Base-by-base conservation (phyloP, 768 basidiomycete genomes). In the Phaffia australis region DNA sequence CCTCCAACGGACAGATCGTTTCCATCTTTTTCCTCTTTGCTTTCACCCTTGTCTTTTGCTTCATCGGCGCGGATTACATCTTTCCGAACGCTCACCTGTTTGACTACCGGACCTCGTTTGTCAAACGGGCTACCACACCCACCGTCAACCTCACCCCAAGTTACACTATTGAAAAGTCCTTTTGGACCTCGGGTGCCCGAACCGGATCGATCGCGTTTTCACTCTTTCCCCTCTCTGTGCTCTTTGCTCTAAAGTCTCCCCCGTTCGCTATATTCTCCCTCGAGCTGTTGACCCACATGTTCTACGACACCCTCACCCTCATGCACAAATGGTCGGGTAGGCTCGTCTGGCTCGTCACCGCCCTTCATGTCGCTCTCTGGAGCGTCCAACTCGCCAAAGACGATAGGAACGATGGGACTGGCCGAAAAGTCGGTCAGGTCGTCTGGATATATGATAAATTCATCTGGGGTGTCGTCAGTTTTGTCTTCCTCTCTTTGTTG, bases 201-300 rank as follows among this genome's bases (percentile, higher is more conserved):
- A 80, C 82, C 23, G 87, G 88, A 0, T 78, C 85, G 64, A 83
- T 88, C 49, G 82, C 86, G 0, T 88, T 87, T 71, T 82, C 85
- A 1, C 79, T 88, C 32, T 77, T 87, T 56, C 88, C 87, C 0
- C 79, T 89, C 18, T 84, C 83, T 63, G 78, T 88, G 66, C 79
- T 87, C 18, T 80, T 87, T 69, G 86, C 84, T 11, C 80, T 89
- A 74, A 89, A 77, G 84, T 73, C 80, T 80, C 35, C 76, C 21
- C 86, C 87, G 0, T 85, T 87, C 71, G 87, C 87, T 64, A 71
- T 88, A 58, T 82, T 88, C 70, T 82, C 88, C 57, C 75, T 84
- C 62, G 80, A 83, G 0, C 81, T 81, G 69, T 77, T 83, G 65
- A 81, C 81, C 50, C 83, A 86, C 63, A 70, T 87, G n/a, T 81